phyloP scores from a whole-genome alignment of 805 yeast species.

The Candida odintsovae region DNA sequence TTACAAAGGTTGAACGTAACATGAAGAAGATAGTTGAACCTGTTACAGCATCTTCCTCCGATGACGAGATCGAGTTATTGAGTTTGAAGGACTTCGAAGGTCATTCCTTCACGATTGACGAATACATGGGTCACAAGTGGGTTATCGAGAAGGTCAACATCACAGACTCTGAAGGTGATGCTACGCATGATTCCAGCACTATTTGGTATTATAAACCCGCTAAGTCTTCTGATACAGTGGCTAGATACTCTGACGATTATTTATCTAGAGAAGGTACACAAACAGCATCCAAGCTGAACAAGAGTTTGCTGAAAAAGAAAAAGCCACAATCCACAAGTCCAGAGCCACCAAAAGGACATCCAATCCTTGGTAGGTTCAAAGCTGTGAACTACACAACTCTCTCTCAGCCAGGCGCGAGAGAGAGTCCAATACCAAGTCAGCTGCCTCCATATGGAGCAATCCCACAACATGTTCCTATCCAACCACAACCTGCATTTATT shows the following conservation, averaged over 20 bases:
- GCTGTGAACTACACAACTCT: too few species aligned
- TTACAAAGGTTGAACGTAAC: neutral
- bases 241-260: slow-evolving; percentile 14
- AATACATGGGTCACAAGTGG: slow-evolving; percentile 1
- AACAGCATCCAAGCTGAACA: neutral
- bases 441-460: too few species aligned
- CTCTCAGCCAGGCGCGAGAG: too few species aligned
- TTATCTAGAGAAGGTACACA: neutral
- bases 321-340: neutral
- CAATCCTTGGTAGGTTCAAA: too few species aligned
- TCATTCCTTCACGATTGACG: neutral
- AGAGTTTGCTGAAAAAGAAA: neutral
- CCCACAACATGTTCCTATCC: too few species aligned
- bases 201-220: slow-evolving; percentile 20
- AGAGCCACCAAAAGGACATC: too few species aligned
- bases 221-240: slow-evolving; percentile 17
- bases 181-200: neutral
- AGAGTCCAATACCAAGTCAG: too few species aligned
- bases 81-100: neutral
- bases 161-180: neutral
- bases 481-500: too few species aligned
- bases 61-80: neutral
- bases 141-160: slow-evolving; percentile 2
- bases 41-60: neutral
- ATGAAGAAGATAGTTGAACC: neutral